Evolutionary conservation across 202 grass and related monocot species (phyloP), one percentile per base, ranked within the genome.

Genomic region (Setaria italica): DNA sequence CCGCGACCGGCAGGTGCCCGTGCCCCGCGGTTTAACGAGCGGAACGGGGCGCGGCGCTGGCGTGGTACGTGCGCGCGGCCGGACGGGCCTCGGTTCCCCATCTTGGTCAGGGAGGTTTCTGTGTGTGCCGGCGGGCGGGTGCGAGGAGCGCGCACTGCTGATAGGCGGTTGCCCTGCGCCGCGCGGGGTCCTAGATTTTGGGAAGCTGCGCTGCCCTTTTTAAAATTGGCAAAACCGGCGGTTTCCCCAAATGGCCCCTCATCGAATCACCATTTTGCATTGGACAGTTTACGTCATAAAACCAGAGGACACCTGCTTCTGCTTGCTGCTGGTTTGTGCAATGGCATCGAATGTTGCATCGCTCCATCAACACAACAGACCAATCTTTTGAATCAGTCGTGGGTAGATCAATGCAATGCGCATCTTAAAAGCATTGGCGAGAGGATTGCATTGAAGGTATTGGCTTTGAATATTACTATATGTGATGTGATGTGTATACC

Each of bases 121-220:
- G 13, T 15, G 49, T 5, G 8, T 41, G 16, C 53, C 47, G 48
- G 63, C 62, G 17, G 62, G n/a, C 5, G 5, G 8, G n/a, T 50
- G 43, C 9, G 5, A 12, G 43, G 60, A 19, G 47, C 2, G 12
- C 20, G 2, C 21, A 49, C 5, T 67, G 59, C 35, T 34, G 32
- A 68, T 77, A 37, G 73, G 83, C 17, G 50, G 63, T 29, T 34
- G 39, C 65, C 48, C 74, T 78, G 74, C 37, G n/a, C 35, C 39
- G 50, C 49, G 15, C 49, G 62, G n/a, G 21, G 57, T 59, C 58
- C 30, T 41, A 74, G 60, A 67, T 68, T 15, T 67, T 69, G 15
- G 72, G 63, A 77, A 62, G 21, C 33, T 76, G 48, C 7, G 12
- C 20, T 55, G 12, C 14, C 11, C 2, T 33, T 68, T 68, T 67